phyloP scores from a whole-genome alignment of 192 early-diverging fungal species.

The Umbelopsis sp. region DNA sequence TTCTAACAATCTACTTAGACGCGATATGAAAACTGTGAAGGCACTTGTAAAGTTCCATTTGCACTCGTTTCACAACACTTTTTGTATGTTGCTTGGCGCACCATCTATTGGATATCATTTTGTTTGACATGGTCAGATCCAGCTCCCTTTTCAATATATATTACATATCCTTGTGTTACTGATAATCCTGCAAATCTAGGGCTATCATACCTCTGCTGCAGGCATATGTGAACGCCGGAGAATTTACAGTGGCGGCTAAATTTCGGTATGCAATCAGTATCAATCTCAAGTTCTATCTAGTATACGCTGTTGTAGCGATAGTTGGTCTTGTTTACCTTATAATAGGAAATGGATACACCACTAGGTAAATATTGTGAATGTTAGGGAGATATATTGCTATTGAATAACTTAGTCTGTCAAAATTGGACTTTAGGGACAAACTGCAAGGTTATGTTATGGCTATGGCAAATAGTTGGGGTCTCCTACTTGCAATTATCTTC shows the following conservation, averaged over 20 bases:
- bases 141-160: too few species aligned
- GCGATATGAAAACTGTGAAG: slow-evolving; percentile 64
- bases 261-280: slow-evolving; percentile 75
- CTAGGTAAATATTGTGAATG: slow-evolving; percentile 33
- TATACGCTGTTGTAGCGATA: slow-evolving; percentile 68
- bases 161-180: not conserved
- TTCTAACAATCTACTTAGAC: slow-evolving; percentile 48
- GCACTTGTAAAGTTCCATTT: slow-evolving; percentile 72
- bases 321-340: slow-evolving; percentile 75
- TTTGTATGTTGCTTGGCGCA: slow-evolving; percentile 77
- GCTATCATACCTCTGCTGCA: slow-evolving; percentile 82
- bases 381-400: too few species aligned
- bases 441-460: slow-evolving; percentile 87
- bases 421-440: slow-evolving; percentile 52
- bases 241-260: slow-evolving; percentile 69
- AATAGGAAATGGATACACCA: slow-evolving; percentile 29
- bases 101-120: slow-evolving; percentile 92
- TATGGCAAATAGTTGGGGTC: slow-evolving; percentile 91
- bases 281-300: slow-evolving; percentile 81
- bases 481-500: slow-evolving; percentile 84
- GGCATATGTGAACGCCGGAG: slow-evolving; percentile 84
- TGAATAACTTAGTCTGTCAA: slow-evolving; percentile 2
- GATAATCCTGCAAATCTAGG: slow-evolving; percentile 31
- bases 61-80: slow-evolving; percentile 73
- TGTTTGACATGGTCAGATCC: slow-evolving; percentile 74